Percentiles rank a stretch among this genome's conserved stretches.
Conservation (phyloP, 1,139 yeast species). For the Arxiozyma bovina region DNA sequence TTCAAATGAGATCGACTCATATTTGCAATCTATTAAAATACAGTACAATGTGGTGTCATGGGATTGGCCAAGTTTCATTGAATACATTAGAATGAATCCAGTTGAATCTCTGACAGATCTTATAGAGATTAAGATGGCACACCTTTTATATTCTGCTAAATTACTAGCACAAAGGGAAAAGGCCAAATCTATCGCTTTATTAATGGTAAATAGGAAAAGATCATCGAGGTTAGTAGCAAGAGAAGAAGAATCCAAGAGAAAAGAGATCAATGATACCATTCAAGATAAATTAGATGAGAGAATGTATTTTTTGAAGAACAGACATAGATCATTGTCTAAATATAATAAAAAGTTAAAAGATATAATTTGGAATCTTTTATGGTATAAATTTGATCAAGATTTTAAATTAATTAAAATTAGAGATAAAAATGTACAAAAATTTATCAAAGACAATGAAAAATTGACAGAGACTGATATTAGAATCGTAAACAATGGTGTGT, state of each 20-base stretch:
- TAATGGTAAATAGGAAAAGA: slow-evolving; percentile 27
- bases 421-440: slow-evolving; percentile 5
- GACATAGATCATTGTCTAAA: slow-evolving; percentile 20
- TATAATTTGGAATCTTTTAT: slow-evolving; percentile 23
- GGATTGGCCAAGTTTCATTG: slow-evolving; percentile 24
- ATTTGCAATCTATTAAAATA: slow-evolving; percentile 19
- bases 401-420: slow-evolving; percentile 15
- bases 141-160: slow-evolving; percentile 24
- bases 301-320: slow-evolving; percentile 22
- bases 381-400: slow-evolving; percentile 27
- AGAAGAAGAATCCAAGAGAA: slow-evolving; percentile 27
- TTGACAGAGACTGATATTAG: slow-evolving; percentile 5
- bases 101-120: slow-evolving; percentile 2
- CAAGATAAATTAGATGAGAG: slow-evolving; percentile 27
- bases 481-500: slow-evolving; percentile 8
- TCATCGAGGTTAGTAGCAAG: slow-evolving; percentile 30
- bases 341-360: slow-evolving; percentile 24
- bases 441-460: slow-evolving; percentile 8
- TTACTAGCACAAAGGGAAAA: slow-evolving; percentile 22
- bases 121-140: slow-evolving; percentile 8
- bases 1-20: slow-evolving; percentile 26
- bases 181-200: slow-evolving; percentile 23
- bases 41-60: slow-evolving; percentile 18
- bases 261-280: slow-evolving; percentile 24
- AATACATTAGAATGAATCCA: slow-evolving; percentile 8